These are phyloP conservation scores for Dalbergia cochinchinensis DNA, from an alignment of 306 rosid genomes.

Conservation along the genomic window DNA sequence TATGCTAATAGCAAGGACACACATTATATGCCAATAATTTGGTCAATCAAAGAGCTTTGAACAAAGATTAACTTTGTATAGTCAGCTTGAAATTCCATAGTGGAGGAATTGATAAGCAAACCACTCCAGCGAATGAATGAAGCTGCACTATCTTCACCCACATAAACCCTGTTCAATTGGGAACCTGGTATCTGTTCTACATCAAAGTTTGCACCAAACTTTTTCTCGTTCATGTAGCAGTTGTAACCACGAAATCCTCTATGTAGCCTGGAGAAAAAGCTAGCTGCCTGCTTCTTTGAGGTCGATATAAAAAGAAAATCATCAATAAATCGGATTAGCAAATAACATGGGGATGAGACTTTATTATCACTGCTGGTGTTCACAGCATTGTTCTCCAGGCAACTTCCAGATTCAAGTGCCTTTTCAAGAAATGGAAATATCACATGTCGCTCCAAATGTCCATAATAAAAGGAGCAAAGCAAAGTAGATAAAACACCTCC, in stretches of 20 bases:
- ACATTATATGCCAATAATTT: conserved; percentile 37
- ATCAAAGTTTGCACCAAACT: conserved; percentile 79
- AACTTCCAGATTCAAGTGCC: conserved; percentile 48
- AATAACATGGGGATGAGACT: conserved; percentile 47
- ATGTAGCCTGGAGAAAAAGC: conserved; percentile 69
- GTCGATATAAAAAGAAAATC: conserved; percentile 86
- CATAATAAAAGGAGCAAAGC: conserved; percentile 84
- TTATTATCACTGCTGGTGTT: conserved; percentile 35
- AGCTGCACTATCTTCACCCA: conserved; percentile 59
- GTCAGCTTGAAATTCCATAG: conserved; percentile 89
- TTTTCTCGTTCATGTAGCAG: conserved; percentile 85
- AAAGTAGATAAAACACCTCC: conserved; percentile 89
- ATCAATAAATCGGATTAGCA: conserved; percentile 73
- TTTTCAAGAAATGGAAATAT: conserved; percentile 77
- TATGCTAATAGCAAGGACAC: conserved; percentile 41
- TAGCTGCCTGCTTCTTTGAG: conserved; percentile 75
- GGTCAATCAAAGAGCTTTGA: conserved; percentile 31
- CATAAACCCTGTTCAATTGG: conserved; percentile 57
- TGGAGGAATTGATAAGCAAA: conserved; percentile 79
- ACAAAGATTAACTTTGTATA: conserved; percentile 69
- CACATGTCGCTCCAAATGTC: conserved; percentile 75
- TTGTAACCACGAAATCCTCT: conserved; percentile 86
- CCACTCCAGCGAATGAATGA: conserved; percentile 91
- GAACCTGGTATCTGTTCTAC: conserved; percentile 45
- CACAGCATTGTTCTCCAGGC: conserved; percentile 44